phyloP scores from a whole-genome alignment of 768 basidiomycete genomes.

The Podaxis carcinomalis region DNA sequence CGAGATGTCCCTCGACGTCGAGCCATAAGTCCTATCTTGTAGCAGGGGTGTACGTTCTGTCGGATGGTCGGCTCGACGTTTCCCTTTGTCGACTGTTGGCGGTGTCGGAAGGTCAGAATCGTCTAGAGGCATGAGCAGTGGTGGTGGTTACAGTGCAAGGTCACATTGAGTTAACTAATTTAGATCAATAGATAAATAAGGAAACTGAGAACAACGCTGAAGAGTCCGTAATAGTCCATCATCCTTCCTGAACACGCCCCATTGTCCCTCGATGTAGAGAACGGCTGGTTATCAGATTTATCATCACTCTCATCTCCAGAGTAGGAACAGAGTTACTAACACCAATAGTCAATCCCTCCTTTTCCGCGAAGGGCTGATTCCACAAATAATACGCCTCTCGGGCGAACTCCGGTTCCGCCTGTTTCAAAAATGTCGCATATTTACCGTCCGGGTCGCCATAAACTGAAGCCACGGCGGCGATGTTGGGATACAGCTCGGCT shows the following conservation, averaged over 20 bases:
- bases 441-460: constrained; percentile 63
- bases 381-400: constrained; percentile 47
- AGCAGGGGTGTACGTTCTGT: constrained; percentile 57
- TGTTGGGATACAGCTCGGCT: constrained; percentile 49
- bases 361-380: constrained; percentile 44
- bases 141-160: not conserved
- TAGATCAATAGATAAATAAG: constrained; percentile 8
- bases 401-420: constrained; percentile 33
- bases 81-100: constrained; percentile 40
- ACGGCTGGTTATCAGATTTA: not conserved
- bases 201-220: not conserved
- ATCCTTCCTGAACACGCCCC: not conserved
- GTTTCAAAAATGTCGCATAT: constrained; percentile 45
- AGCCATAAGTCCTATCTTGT: constrained; percentile 28
- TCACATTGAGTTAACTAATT: not conserved
- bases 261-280: not conserved
- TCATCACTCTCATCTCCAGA: not conserved
- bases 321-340: not conserved
- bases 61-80: constrained; percentile 40
- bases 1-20: constrained; percentile 18
- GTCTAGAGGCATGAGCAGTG: not conserved
- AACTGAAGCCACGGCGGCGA: constrained; percentile 51
- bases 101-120: not conserved
- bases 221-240: constrained; percentile 1
- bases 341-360: constrained; percentile 11